A percentile compares a stretch with the other conserved stretches of the same genome.
phyloP scores from a whole-genome alignment of 2,329 filamentous ascomycete genomes.

The Cladophialophora exuberans region DNA sequence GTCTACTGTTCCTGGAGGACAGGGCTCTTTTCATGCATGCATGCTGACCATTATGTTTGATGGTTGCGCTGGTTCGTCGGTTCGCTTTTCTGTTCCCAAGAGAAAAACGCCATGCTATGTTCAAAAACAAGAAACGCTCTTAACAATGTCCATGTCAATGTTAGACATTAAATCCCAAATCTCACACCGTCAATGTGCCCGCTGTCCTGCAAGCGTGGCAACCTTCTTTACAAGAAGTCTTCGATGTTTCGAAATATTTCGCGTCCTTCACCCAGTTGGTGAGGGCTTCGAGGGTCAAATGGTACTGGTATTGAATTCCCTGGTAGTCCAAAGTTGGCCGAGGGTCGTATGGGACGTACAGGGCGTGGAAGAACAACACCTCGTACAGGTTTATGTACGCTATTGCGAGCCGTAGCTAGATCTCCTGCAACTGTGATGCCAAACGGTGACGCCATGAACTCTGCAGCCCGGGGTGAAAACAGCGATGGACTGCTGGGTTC shows the following conservation, averaged over 20 bases:
- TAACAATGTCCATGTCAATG: conserved; percentile 15
- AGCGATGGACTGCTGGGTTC: conserved; percentile 44
- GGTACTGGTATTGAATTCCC: conserved; percentile 16
- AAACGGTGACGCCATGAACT: conserved; percentile 46
- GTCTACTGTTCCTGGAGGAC: conserved; percentile 1
- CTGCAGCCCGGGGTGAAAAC: conserved; percentile 50
- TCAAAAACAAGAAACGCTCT: conserved; percentile 16
- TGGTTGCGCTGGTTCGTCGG: conserved; percentile 2
- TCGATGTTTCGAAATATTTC: conserved; percentile 35
- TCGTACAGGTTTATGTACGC: conserved; percentile 3
- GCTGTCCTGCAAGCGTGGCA: conserved; percentile 7
- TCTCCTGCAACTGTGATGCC: conserved; percentile 41
- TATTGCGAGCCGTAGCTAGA: conserved; percentile 28
- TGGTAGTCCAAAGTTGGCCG: not conserved
- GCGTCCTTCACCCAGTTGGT: conserved; percentile 29
- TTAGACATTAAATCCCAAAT: conserved; percentile 27
- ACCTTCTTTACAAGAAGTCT: conserved; percentile 30
- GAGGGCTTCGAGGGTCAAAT: conserved; percentile 34
- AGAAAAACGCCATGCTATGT: conserved; percentile 29
- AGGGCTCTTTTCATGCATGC: conserved; percentile 12
- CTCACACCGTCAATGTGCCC: conserved; percentile 1
- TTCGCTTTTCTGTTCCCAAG: conserved; percentile 11
- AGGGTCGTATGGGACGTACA: not conserved
- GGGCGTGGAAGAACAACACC: conserved; percentile 18
- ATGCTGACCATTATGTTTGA: conserved; percentile 15